These are phyloP conservation scores for Botrytis squamosa DNA, from an alignment of 2,329 filamentous ascomycete species.

Conservation along the genomic window DNA sequence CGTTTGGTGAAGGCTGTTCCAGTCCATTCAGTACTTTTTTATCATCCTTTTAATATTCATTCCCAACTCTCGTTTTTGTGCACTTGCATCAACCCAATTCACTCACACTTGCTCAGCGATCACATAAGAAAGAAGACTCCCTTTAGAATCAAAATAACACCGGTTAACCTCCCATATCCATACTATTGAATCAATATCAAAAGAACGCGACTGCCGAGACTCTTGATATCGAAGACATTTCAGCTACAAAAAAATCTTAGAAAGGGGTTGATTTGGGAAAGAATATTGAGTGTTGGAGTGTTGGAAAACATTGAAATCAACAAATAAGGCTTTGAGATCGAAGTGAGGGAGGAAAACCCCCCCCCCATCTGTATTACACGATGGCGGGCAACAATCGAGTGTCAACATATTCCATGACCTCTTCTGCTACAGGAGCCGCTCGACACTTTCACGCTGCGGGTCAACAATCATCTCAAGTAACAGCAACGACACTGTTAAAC, in stretches of 20 bases:
- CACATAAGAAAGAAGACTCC: neutral
- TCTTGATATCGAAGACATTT: neutral
- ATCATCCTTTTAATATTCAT: constrained; percentile 11
- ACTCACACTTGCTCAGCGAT: constrained; percentile 20
- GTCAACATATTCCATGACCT: constrained; percentile 67
- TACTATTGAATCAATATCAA: neutral
- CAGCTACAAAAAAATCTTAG: neutral
- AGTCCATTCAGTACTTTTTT: neutral
- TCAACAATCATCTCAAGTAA: constrained; percentile 75
- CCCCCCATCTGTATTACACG: constrained; percentile 22
- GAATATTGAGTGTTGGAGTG: constrained; percentile 1
- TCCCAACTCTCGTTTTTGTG: constrained; percentile 11
- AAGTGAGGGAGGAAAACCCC: constrained; percentile 24
- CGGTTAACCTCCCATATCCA: neutral
- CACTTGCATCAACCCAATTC: constrained; percentile 6
- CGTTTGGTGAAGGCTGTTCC: constrained; percentile 43
- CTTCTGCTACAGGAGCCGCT: constrained; percentile 58
- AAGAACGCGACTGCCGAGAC: neutral
- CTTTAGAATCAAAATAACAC: neutral
- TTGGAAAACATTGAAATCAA: constrained; percentile 23
- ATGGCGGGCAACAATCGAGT: constrained; percentile 40
- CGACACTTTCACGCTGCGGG: constrained; percentile 56
- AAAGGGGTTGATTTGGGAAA: constrained; percentile 2
- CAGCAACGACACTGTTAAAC: constrained; percentile 90
- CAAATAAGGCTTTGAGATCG: constrained; percentile 23